Conservation (phyloP, 257 asterid genomes). For the Fraxinus quadrangulata region DNA sequence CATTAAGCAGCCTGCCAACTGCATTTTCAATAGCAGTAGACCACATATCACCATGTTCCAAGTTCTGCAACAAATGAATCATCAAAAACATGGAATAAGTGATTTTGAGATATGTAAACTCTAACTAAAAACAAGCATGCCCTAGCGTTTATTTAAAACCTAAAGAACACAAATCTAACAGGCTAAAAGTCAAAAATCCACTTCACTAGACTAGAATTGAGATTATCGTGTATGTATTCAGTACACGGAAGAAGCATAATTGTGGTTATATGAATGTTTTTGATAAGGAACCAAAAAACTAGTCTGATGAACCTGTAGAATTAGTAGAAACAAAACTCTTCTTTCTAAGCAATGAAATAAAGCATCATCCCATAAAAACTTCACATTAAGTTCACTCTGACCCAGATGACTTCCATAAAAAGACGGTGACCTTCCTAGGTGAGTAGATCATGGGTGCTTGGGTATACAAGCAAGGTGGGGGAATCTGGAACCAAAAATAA, state of each 20-base stretch:
- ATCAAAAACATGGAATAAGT: constrained; percentile 27
- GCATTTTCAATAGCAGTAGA: constrained; percentile 82
- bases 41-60: constrained; percentile 79
- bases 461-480: neutral
- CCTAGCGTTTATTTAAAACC: constrained; percentile 12
- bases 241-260: neutral
- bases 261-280: neutral
- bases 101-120: constrained; percentile 12
- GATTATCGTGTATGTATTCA: neutral
- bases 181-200: constrained; percentile 18
- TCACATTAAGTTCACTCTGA: neutral
- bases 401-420: neutral
- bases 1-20: constrained; percentile 70
- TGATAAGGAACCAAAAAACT: neutral
- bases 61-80: constrained; percentile 49
- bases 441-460: neutral
- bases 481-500: neutral
- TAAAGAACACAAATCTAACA: constrained; percentile 14
- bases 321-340: neutral
- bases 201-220: constrained; percentile 21
- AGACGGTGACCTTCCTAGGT: neutral
- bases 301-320: neutral
- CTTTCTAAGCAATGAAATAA: neutral
- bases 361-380: neutral
- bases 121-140: neutral